phyloP scores from a whole-genome alignment of 345 rosid species.

The Lepidium didymum region DNA sequence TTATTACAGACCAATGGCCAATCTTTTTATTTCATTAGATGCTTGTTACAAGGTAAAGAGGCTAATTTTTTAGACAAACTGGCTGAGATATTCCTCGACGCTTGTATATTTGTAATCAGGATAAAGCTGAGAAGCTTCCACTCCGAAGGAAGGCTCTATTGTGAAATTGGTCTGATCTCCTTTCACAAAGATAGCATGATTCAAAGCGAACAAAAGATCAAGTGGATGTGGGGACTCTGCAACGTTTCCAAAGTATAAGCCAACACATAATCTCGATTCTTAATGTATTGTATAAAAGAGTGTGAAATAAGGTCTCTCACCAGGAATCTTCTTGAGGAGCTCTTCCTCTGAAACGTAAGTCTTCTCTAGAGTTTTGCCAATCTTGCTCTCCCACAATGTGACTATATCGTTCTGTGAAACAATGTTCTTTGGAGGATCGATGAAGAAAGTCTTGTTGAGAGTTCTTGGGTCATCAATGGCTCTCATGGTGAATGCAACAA shows the following conservation, averaged over 20 bases:
- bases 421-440: constrained; percentile 46
- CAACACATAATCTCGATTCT: not conserved
- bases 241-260: not conserved
- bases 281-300: not conserved
- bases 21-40: too few species aligned
- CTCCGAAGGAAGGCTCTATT: constrained; percentile 19
- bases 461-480: constrained; percentile 56
- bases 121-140: constrained; percentile 27
- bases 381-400: constrained; percentile 67
- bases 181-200: constrained; percentile 25
- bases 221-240: constrained; percentile 23
- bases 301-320: not conserved
- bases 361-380: constrained; percentile 48
- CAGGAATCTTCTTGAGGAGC: constrained; percentile 29
- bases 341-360: constrained; percentile 47
- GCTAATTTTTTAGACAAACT: constrained; percentile 18
- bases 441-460: constrained; percentile 44
- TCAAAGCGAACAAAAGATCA: too few species aligned
- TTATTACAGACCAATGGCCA: too few species aligned
- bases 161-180: constrained; percentile 20
- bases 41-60: too few species aligned
- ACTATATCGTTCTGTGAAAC: constrained; percentile 48
- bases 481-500: constrained; percentile 45
- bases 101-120: constrained; percentile 41
- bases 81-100: constrained; percentile 34